phyloP scores from a whole-genome alignment of 2,329 filamentous ascomycete genomes.

The Talaromyces sp. region DNA sequence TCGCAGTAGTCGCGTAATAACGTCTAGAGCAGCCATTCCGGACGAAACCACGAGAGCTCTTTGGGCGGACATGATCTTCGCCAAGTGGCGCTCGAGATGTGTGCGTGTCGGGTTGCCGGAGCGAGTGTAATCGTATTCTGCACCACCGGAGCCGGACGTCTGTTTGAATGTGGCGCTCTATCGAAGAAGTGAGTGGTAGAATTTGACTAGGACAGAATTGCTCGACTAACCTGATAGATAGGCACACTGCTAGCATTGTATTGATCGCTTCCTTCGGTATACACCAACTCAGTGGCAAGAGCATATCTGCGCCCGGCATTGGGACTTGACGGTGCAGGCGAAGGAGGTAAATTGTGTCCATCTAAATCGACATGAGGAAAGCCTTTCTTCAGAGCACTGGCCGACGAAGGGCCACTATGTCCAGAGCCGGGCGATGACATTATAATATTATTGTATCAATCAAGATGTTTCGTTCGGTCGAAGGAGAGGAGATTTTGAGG shows the following conservation, averaged over 20 bases:
- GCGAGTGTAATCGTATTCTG: slow-evolving; percentile 96
- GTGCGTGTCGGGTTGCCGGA: slow-evolving; percentile 95
- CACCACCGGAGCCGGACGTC: slow-evolving; percentile 68
- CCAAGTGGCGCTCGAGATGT: slow-evolving; percentile 90
- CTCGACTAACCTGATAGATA: slow-evolving; percentile 71
- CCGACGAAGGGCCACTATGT: slow-evolving; percentile 13
- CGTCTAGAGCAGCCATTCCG: slow-evolving; percentile 94
- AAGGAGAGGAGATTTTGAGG: neutral
- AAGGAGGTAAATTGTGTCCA: slow-evolving; percentile 80
- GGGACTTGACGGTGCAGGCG: slow-evolving; percentile 87
- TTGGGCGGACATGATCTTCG: slow-evolving; percentile 97
- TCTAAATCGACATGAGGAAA: slow-evolving; percentile 67
- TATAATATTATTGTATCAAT: slow-evolving; percentile 18
- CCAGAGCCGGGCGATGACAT: slow-evolving; percentile 36
- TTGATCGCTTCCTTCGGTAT: slow-evolving; percentile 92
- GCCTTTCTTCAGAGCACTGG: slow-evolving; percentile 43
- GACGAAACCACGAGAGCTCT: slow-evolving; percentile 90
- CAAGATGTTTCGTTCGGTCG: neutral
- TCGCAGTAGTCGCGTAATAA: slow-evolving; percentile 83
- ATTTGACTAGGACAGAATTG: neutral
- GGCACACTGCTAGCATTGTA: slow-evolving; percentile 95
- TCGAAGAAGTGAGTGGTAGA: neutral
- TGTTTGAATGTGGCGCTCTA: slow-evolving; percentile 97
- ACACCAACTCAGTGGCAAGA: slow-evolving; percentile 91
- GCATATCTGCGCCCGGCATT: slow-evolving; percentile 82